Base-by-base conservation (phyloP, 2,329 filamentous ascomycete species). In the Moelleriella libera region DNA sequence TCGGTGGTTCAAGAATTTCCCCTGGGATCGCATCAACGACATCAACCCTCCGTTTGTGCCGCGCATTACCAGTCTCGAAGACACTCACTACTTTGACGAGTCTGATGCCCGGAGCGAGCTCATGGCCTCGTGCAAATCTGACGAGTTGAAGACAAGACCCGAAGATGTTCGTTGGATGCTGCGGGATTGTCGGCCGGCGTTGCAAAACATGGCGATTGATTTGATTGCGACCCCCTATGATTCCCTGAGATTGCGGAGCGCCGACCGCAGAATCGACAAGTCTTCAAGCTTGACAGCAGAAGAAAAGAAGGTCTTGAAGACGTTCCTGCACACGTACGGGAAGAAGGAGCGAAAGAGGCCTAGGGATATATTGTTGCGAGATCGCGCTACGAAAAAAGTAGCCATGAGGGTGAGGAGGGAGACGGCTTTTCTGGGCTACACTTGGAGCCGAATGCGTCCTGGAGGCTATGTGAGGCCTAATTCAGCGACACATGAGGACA, bases 1-100 rank as follows among this genome's bases (percentile, higher is more conserved):
- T 64, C 77, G 79, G 9, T 97, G 90, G 75, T 97, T 97, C 68
- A 74, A 73, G 48, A 78, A 80, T 45, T 78, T 94, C 12, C 75
- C 78, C 1, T 97, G 88, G 92, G 78, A 84, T 11, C 76, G 75
- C 1, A 64, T 95, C 12, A 84, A 92, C 57, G 65, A 75, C 34
- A 74, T 78, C 48, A 69, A 69, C 7, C 89, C 90, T 1, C 89
- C 89, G 0, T 90, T 94, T 57, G 69, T 94, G 1, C 90, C 90
- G 0, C 74, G 79, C 8, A 80, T 96, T 29, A 70, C 71, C 40
- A 69, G 71, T 31, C 68, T 73, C 52, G 82, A 85, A 46, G 85
- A 89, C 59, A 92, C 88, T 1, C 86, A 84, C 57, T 97, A 95
- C 60, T 97, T 97, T 58, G 86, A 95, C 49, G 83, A 88, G 45